phyloP scores from a whole-genome alignment of 2,329 filamentous ascomycete genomes.

The Fusarium acutatum region DNA sequence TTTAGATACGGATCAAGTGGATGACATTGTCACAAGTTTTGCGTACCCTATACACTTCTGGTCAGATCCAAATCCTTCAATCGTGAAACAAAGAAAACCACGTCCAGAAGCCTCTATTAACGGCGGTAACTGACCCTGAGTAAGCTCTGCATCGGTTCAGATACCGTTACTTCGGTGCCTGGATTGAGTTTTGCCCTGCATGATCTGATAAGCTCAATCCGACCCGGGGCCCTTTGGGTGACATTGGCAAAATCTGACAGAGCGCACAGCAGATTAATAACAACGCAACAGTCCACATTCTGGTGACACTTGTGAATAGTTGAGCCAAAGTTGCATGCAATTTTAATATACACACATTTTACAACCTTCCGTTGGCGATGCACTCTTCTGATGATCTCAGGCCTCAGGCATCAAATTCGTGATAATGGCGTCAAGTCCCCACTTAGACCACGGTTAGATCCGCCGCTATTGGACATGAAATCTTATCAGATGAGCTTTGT shows the following conservation, averaged over 20 bases:
- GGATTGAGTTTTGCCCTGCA: neutral
- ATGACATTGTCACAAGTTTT: neutral
- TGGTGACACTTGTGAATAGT: accelerated
- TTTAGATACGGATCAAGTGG: neutral
- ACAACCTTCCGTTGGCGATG: accelerated
- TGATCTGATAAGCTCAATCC: neutral
- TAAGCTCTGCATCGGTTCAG: accelerated
- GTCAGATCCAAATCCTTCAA: accelerated
- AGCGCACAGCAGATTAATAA: no score
- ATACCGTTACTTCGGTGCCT: neutral
- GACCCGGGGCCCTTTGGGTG: accelerated
- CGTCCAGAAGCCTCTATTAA: accelerated
- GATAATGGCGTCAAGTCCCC: neutral
- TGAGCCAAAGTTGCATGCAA: accelerated
- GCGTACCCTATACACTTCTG: accelerated
- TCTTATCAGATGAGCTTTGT: slow-evolving; percentile 39
- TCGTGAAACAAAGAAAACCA: accelerated
- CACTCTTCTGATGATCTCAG: accelerated
- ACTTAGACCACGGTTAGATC: slow-evolving; percentile 36
- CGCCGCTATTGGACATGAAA: slow-evolving; percentile 34
- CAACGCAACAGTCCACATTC: accelerated
- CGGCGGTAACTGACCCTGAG: accelerated
- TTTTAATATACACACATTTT: neutral
- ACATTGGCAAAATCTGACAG: neutral
- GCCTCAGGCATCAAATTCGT: neutral